Percentiles rank a stretch among this genome's conserved stretches.
These are phyloP conservation scores for Paratinospora sagittata DNA, from an alignment of 164 flowering plant species.

Conservation along the genomic window DNA sequence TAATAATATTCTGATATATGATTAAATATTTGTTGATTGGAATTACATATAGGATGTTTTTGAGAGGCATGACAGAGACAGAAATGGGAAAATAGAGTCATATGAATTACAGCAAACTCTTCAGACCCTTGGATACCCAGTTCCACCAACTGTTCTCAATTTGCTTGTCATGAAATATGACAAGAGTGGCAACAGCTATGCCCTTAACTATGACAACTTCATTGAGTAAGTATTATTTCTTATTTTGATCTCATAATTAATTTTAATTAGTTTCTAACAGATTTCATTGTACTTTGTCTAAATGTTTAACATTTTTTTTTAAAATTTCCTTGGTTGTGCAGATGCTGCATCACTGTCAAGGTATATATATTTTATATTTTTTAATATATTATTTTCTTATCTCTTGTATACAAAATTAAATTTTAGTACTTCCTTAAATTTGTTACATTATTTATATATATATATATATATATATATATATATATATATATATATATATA, in stretches of 20 bases:
- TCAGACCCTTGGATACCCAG: not conserved
- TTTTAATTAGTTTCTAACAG: too few species aligned
- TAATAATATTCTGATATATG: too few species aligned
- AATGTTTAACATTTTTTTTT: too few species aligned
- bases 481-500: too few species aligned
- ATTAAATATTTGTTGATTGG: too few species aligned
- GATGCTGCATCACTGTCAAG: not conserved
- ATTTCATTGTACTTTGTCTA: too few species aligned
- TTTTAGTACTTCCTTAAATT: not conserved
- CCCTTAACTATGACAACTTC: conserved; percentile 73
- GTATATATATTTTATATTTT: not conserved
- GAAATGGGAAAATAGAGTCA: not conserved
- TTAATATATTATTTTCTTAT: too few species aligned
- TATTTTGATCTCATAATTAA: too few species aligned
- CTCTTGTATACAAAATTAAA: too few species aligned
- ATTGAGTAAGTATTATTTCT: conserved; percentile 19
- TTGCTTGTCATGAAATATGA: conserved; percentile 76
- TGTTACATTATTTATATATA: too few species aligned
- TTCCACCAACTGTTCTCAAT: conserved; percentile 10
- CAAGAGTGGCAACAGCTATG: conserved; percentile 48
- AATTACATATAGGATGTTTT: not conserved
- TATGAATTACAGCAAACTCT: not conserved
- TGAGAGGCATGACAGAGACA: not conserved
- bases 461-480: too few species aligned
- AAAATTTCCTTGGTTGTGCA: not conserved